Evolutionary conservation across 495 filamentous ascomycete genomes (phyloP), one percentile per base, ranked within the genome.

Genomic region (Mytilinidion resinicola): DNA sequence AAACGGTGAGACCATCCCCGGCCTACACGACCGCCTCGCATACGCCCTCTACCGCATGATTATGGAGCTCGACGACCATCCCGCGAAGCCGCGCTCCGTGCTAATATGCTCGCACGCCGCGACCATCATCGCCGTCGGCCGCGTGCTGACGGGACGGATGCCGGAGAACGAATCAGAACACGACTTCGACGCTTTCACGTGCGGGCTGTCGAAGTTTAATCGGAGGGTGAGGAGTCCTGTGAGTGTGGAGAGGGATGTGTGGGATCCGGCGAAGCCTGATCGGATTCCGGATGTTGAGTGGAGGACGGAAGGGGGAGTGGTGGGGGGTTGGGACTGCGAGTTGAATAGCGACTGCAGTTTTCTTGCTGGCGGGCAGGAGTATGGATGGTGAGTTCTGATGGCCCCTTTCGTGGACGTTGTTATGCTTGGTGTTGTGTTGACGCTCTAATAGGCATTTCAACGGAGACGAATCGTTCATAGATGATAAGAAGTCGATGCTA

Each of bases 91-190:
- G 7, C 86, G 82, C 49, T 76, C 89, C 0, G 75, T 96, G 14
- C 61, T 96, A 20, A 79, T 98, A 12, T 95, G 88, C 70, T 85
- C 89, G n/a, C 93, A 98, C 75, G 93, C 92, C 0, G 93, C 93
- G 19, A 79, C 83, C 12, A 77, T 96, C 64, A 95, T 98, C 66
- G 86, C 87, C 6, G 84, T 90, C 54, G 93, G 91, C 2, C 79
- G 93, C 11, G 82, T 78, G 5, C 73, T 98, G 61, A 96, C 90
- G 12, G 89, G 88, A 0, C 55, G 66, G 3, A 86, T 90, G 83
- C 90, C 90, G 0, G 77, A 80, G 9, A 82, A 87, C 70, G 66
- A 77, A 38, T 78, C 76, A 7, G 78, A 77, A 59, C 85, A 90
- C 56, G 93, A 97, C 70, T 96, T 96, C 65, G 76, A 76, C 54